These are phyloP conservation scores for Polytrichum formosum DNA, from an alignment of 225 moss, liverwort and hornwort species.

Conservation along the genomic window DNA sequence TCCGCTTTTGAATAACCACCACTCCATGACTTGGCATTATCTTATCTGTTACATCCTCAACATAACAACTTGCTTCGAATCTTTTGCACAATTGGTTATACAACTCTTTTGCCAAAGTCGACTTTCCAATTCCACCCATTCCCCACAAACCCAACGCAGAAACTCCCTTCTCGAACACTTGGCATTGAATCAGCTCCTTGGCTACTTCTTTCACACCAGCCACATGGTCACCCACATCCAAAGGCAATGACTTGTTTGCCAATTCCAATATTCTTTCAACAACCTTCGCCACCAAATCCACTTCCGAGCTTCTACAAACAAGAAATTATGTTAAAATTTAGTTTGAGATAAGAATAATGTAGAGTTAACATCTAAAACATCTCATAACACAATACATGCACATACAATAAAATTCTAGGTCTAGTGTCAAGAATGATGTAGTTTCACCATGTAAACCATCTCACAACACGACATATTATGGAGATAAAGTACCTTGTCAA, in stretches of 20 bases:
- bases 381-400: too few species aligned
- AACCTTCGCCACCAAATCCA: neutral
- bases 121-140: slow-evolving; percentile 12
- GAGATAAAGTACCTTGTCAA: neutral
- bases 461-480: neutral
- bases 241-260: neutral
- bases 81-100: neutral
- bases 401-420: too few species aligned
- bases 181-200: neutral
- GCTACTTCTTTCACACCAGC: neutral
- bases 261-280: neutral
- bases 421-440: neutral
- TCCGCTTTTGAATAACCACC: neutral
- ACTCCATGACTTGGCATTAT: neutral
- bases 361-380: neutral
- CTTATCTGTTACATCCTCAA: neutral
- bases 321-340: neutral
- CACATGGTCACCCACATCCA: neutral
- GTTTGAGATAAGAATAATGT: neutral
- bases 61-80: neutral
- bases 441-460: neutral
- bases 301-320: neutral
- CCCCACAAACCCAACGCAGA: slow-evolving; percentile 4
- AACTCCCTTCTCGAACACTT: neutral
- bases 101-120: slow-evolving; percentile 5